Conservation (phyloP, 192 early-diverging fungal genomes). For the Martensiomyces pterosporus region DNA sequence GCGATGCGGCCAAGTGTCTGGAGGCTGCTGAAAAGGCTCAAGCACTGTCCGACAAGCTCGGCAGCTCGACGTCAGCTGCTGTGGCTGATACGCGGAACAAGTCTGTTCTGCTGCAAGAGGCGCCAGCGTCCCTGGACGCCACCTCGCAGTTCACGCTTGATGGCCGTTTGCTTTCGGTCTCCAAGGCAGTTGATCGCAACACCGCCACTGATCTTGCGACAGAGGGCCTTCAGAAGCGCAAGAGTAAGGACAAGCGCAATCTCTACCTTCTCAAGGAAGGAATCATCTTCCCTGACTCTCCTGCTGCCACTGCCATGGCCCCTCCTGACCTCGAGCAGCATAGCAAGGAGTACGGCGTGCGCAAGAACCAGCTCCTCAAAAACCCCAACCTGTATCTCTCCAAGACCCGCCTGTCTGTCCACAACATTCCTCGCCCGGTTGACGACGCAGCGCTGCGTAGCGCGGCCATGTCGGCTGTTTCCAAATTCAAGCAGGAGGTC, state of each 20-base stretch:
- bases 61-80: conserved; percentile 33
- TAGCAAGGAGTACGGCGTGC: conserved; percentile 66
- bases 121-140: conserved; percentile 20
- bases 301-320: conserved; percentile 66
- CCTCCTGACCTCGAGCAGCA: conserved; percentile 81
- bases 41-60: conserved; percentile 50
- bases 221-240: conserved; percentile 56
- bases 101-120: conserved; percentile 51
- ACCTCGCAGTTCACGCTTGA: conserved; percentile 63
- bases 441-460: conserved; percentile 68
- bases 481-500: conserved; percentile 72
- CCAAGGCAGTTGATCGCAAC: conserved; percentile 69
- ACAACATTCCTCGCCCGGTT: conserved; percentile 73
- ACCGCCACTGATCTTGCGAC: conserved; percentile 64
- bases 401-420: conserved; percentile 82
- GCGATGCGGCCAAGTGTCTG: conserved; percentile 73
- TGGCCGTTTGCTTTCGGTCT: conserved; percentile 79
- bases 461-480: conserved; percentile 57
- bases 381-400: conserved; percentile 90
- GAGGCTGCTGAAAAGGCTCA: conserved; percentile 63
- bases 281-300: conserved; percentile 80
- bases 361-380: conserved; percentile 73
- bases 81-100: conserved; percentile 34
- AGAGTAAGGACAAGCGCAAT: conserved; percentile 76
- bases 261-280: conserved; percentile 90